Evolutionary conservation across 129 eudicot genomes (phyloP), one percentile per base, ranked within the genome.

Genomic region (Centaurea solstitialis): DNA sequence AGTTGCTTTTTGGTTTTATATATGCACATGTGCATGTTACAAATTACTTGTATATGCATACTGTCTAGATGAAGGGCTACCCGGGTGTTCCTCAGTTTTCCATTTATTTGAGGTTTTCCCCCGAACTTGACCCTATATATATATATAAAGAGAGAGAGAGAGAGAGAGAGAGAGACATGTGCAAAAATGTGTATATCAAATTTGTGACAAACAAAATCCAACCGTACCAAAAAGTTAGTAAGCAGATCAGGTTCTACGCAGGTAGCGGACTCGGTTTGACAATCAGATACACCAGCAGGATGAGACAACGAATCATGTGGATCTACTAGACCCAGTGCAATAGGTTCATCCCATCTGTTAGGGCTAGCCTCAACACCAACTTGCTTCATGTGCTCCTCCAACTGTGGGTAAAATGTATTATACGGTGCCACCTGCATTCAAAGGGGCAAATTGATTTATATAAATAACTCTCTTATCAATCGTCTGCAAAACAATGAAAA

Each of bases 401-500:
- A 83, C 76, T 89, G 87, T 5, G 96, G 83, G 83, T 96, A 96
- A 88, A 71, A 91, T 41, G 99, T 96, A 86, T 96, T 96, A 78
- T 89, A 96, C n/a, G 99, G 99, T 70, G 97, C 99, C 77, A 96
- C 98, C 98, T 96, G 74, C 62, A 76, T 64, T 57, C 38, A 64
- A 79, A 24, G 57, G n/a, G 50, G 17, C 17, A 41, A 11, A 23
- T 9, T 9, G 47, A 53, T 64, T 64, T 13, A 64, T 64, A 20
- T 62, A 62, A 13, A 47, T 12, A 53, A 4, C 18, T 57, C 6
- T 7, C 23, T 17, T 17, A 57, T 57, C 22, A n/a, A 50, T 50
- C 20, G 20, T 17, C 21, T 50, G 62, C 62, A 8, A 41, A 41
- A 41, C 47, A 50, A 50, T 50, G 4, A 50, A 17, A 4, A 50